A percentile compares a stretch with the other conserved stretches of the same genome.
Evolutionary conservation across 2,329 filamentous ascomycete genomes (phyloP).

Genomic region (Ophiocordyceps camponoti-rufipedis): DNA sequence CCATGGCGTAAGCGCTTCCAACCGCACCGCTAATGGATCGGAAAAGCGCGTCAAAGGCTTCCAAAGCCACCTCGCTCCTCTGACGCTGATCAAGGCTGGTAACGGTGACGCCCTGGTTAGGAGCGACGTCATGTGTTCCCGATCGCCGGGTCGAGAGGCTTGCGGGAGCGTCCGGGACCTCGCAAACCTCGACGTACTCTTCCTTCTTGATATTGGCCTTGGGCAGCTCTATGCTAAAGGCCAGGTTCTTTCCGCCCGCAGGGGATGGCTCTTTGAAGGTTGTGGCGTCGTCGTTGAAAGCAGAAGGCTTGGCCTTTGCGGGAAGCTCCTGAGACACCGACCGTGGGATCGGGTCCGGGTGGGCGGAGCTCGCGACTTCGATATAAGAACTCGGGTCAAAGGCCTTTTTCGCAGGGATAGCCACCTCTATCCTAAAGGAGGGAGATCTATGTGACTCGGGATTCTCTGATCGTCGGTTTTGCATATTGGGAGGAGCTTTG

Average conservation of each 20-base stretch:
- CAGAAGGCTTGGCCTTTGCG: slow-evolving; percentile 1
- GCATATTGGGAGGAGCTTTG: slow-evolving; percentile 4
- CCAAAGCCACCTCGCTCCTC: slow-evolving; percentile 56
- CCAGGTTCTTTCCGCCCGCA: slow-evolving; percentile 5
- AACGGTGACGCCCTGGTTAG: slow-evolving; percentile 36
- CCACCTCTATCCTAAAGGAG: slow-evolving; percentile 25
- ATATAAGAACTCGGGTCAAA: slow-evolving; percentile 19
- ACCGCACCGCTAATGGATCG: slow-evolving; percentile 62
- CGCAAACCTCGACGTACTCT: slow-evolving; percentile 31
- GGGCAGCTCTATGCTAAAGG: slow-evolving; percentile 30
- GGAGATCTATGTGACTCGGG: slow-evolving; percentile 16
- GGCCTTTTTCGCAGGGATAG: slow-evolving; percentile 24
- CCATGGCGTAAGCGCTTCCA: slow-evolving; percentile 42
- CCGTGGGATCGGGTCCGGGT: background rate
- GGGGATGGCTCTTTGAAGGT: slow-evolving; percentile 1
- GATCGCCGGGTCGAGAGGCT: slow-evolving; percentile 34
- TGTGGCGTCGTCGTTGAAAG: slow-evolving; percentile 3
- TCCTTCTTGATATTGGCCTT: slow-evolving; percentile 26
- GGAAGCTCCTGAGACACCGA: slow-evolving; percentile 5
- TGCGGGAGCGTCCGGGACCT: slow-evolving; percentile 25
- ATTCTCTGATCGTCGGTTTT: slow-evolving; percentile 4
- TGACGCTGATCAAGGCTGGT: slow-evolving; percentile 62
- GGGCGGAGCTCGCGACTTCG: slow-evolving; percentile 11
- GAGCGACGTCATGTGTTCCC: slow-evolving; percentile 29
- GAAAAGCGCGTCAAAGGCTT: slow-evolving; percentile 51